Evolutionary conservation across 257 asterid genomes (phyloP), one percentile per base, ranked within the genome.

Genomic region (Plantago ovata): DNA sequence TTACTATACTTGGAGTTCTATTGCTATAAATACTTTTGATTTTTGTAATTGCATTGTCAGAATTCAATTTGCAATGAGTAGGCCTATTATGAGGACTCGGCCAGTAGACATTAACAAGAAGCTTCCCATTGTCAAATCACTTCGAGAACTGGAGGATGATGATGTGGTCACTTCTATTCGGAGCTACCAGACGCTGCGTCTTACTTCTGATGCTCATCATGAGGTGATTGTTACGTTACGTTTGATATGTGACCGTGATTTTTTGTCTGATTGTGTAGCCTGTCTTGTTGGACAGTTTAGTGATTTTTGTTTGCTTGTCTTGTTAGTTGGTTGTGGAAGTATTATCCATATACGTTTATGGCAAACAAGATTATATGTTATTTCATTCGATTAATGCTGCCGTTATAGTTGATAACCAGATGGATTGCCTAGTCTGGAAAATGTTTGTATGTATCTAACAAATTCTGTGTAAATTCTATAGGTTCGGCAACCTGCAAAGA

Each of bases 81-180:
- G 99, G 77, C 85, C 86, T 64, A 89, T 97, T 57, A 70, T 93
- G 70, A 86, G 99, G 85, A 97, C 99, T 68, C 94, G 99, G 38
- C 99, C 97, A 21, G 94, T 93, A 42, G 99, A 93, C 75, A 75
- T 93, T 67, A 81, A 93, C 87, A 89, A 89, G 87, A 93, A 89
- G 85, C 93, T 93, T 47, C 99, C 97, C 33, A 83, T 93, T 72
- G 74, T 93, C 47, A 93, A 93, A 71, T 89, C 96, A 62, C 53
- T 86, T 3, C 89, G 89, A 81, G 99, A 93, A 6, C 89, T 86
- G 24, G 99, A 93, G 79, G 99, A 93, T 78, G 99, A 93, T 58
- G 99, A 93, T 39, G 71, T 64, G 66, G 89, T 86, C 13, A 75
- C 96, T 36, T 79, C 87, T 56, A 84, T 95, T 23, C 94, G 99